Base-by-base conservation (phyloP, 345 rosid species). In the Eucalyptus marginata region DNA sequence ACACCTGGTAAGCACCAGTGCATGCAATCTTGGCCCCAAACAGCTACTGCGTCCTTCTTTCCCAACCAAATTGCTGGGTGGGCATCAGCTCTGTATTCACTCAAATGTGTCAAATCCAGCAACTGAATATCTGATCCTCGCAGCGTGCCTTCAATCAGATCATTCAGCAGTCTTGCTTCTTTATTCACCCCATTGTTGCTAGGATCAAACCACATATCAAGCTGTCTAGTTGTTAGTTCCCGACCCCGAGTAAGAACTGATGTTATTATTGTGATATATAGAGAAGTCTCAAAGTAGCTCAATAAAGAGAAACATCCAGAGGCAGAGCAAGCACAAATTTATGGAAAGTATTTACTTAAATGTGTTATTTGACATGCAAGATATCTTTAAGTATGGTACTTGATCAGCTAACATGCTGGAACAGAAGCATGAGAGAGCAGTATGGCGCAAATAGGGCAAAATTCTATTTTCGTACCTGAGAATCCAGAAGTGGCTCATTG, bases 1-100 rank as follows among this genome's bases (percentile, higher is more conserved):
- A 98, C 93, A 85, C 99, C 99, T 0, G 99, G 99, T 36, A 98
- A 93, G 95, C 99, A 98, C 99, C 99, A 98, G 79, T 98, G 99
- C 99, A 98, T 93, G 94, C 99, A 98, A 91, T 98, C 99, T 91
- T 98, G 99, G 88, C 99, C 98, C 98, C 99, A 97, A 56, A 91
- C 90, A 8, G 95, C 96, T 49, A 98, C 99, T 1, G 99, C 98
- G 51, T 93, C 97, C 90, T 96, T 96, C 94, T 98, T 96, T 88
- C 99, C 99, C 86, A 97, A 87, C 99, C 99, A 97, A 71, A 95
- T 95, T 11, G 99, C 99, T 3, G 98, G 99, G 91, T 96, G 99
- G 58, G 97, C 99, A 93, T 97, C 99, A 36, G 98, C 99, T 92
- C 99, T 94, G 90, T 92, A 97, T 92, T 98, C 99, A 43, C 99